phyloP scores from a whole-genome alignment of 176 grass and related monocot species.

The Triticum urartu region DNA sequence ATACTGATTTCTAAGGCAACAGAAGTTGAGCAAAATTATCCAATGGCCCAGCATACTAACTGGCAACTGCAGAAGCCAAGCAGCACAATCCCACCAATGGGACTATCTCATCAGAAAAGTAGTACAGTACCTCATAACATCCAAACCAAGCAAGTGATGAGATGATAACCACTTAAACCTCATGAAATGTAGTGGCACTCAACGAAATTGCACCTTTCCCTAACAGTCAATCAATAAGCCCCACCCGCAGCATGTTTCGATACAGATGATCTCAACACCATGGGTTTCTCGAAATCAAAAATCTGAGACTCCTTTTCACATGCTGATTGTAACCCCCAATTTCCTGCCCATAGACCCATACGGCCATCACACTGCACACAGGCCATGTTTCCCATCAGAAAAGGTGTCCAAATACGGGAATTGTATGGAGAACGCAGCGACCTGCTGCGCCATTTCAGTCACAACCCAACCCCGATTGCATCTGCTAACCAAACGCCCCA shows the following conservation, averaged over 20 bases:
- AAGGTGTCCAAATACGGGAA: not conserved
- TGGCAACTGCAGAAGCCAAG: not conserved
- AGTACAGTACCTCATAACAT: not conserved
- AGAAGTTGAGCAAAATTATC: not conserved
- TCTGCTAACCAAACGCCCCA: not conserved
- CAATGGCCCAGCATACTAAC: not conserved
- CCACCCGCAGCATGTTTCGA: not conserved
- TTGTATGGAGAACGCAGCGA: not conserved
- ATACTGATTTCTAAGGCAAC: not conserved
- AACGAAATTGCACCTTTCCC: not conserved
- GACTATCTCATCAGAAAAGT: not conserved
- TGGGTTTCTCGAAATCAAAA: not conserved
- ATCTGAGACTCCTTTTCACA: not conserved
- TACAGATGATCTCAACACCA: not conserved
- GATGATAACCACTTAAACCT: not conserved
- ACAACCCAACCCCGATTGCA: not conserved
- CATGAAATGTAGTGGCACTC: not conserved
- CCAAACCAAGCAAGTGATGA: slow-evolving; percentile 1
- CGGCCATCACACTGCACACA: not conserved
- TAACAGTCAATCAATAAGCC: not conserved
- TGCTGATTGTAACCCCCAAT: not conserved
- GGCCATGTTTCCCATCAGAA: not conserved
- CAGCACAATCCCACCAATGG: slow-evolving; percentile 5
- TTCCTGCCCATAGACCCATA: not conserved
- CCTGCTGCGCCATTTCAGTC: not conserved